Evolutionary conservation across 1,284 basidiomycete genomes (phyloP), one percentile per base, ranked within the genome.

Genomic region (Ganoderma sinense): DNA sequence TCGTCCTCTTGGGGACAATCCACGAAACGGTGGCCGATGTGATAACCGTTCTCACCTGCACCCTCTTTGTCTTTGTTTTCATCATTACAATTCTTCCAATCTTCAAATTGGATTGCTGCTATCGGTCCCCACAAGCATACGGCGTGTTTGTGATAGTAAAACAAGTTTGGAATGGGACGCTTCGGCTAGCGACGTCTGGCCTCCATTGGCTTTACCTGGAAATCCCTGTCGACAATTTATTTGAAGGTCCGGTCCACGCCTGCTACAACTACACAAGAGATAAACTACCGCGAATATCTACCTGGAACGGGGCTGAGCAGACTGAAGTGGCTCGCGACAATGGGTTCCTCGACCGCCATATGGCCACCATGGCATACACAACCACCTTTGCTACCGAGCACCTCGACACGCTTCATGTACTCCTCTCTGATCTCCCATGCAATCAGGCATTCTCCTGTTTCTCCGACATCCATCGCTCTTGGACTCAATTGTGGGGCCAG

Each of bases 1-100:
- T 76, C 20, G 65, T 75, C 23, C 67, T 77, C n/a, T 62, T 77
- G 13, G 75, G 75, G 72, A 71, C 66, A 18, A 58, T 69, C 29
- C 61, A 72, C 66, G 51, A 59, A 40, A 68, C 74, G 10, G 72
- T 76, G 2, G 74, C 75, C 14, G 20, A 40, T 23, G 51, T 65
- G 14, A 33, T 53, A 0, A 71, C 72, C 5, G 41, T 29, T 11
- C 53, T 73, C 4, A 59, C 72, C 59, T 69, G 58, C 20, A 23
- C 64, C 0, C 60, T 69, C 0, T 67, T 72, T 23, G 26, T 69
- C 7, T 62, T 63, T 10, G 40, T 63, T 40, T 4, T 41, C 48
- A 8, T 62, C 18, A 68, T 68, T 16, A 75, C 71, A 6, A 31
- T 72, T 10, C 58, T 73, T 10, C 75, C 75, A 0, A 51, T 65